These are phyloP conservation scores for Rubia peregrina DNA, from an alignment of 305 asterid genomes.

Conservation along the genomic window DNA sequence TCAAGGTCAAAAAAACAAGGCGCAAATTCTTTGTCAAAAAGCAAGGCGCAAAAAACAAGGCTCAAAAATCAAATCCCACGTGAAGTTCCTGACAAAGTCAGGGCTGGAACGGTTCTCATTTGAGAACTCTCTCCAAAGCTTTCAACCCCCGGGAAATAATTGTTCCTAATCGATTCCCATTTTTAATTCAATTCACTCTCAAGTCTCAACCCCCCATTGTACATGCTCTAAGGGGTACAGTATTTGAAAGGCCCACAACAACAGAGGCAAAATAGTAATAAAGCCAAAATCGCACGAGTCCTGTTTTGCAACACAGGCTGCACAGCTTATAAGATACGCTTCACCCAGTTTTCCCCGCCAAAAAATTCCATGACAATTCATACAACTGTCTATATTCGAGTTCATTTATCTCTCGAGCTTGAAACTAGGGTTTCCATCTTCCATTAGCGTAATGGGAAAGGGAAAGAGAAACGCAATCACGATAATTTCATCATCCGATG, in stretches of 20 bases:
- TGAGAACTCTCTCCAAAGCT: too few species aligned
- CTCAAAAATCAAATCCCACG: too few species aligned
- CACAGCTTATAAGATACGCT: slow-evolving; percentile 4
- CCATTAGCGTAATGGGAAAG: slow-evolving; percentile 39
- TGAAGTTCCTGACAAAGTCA: too few species aligned
- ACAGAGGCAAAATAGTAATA: neutral
- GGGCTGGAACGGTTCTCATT: too few species aligned
- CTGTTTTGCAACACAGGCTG: neutral
- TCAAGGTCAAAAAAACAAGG: too few species aligned
- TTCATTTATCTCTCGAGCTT: neutral
- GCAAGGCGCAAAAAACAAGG: too few species aligned
- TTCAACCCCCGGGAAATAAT: too few species aligned
- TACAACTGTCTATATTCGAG: neutral
- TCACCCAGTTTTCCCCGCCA: slow-evolving; percentile 19
- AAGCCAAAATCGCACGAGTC: neutral
- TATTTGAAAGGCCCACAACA: neutral
- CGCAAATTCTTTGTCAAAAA: too few species aligned
- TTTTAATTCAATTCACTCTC: too few species aligned
- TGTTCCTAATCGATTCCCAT: too few species aligned
- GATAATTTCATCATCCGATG: slow-evolving; percentile 59
- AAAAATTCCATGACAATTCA: neutral
- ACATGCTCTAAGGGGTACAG: neutral
- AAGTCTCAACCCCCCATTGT: too few species aligned
- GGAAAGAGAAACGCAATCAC: slow-evolving; percentile 43
- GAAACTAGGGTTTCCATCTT: slow-evolving; percentile 9